Evolutionary conservation across 2,329 filamentous ascomycete genomes (phyloP), one percentile per base, ranked within the genome.

Genomic region (Nemania sp.): DNA sequence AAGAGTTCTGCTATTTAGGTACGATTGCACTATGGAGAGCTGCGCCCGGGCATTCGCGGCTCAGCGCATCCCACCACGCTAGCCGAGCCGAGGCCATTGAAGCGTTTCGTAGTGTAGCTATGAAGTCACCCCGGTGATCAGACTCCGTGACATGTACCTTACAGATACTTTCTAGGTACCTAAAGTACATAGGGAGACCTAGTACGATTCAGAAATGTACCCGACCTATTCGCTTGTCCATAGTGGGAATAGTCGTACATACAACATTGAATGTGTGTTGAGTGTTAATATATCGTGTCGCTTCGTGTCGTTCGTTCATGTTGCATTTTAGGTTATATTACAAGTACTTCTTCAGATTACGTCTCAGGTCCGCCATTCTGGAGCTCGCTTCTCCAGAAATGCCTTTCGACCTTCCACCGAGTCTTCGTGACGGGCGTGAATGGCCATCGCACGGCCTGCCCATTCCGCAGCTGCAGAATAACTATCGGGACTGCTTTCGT

Each of bases 1-100:
- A 40, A 15, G 34, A 20, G n/a, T n/a, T n/a, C n/a, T 21, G n/a
- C 10, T 29, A 13, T 55, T 6, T 34, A 25, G 43, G 53, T 17
- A 40, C 52, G 15, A 45, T 12, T 12, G 20, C 40, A 12, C 6
- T 48, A 12, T 49, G 5, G 17, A 52, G 40, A 46, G 25, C 20
- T 34, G 37, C 39, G 51, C 45, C n/a, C 63, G 63, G 63, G 35
- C 60, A 61, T 59, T 61, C 56, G 46, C 63, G 63, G 63, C 63
- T 63, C 52, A 61, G 56, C 49, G 52, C 59, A n/a, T n/a, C 20
- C 11, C 11, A 29, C 15, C 7, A 13, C 9, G 20, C 46, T 34
- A 25, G 20, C 15, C 13, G 9, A 15, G 5, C n/a, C n/a, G n/a
- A n/a, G n/a, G n/a, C n/a, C n/a, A n/a, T n/a, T n/a, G n/a, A n/a